These are phyloP conservation scores for Epichloe uncinata DNA, from an alignment of 2,329 filamentous ascomycete species.

Conservation along the genomic window DNA sequence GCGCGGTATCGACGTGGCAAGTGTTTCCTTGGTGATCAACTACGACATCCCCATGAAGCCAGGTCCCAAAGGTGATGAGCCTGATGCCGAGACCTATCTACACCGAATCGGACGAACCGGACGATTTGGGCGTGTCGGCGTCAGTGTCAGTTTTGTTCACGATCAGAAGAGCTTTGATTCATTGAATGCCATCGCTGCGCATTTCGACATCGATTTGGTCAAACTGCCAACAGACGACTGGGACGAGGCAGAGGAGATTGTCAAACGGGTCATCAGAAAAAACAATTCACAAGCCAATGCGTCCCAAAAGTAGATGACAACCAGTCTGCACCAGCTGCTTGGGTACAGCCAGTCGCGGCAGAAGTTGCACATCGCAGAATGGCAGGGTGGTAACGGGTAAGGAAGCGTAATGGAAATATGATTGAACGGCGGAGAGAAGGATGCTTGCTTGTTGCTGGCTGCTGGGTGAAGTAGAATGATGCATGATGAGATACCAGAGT, in stretches of 20 bases:
- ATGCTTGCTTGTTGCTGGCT: not conserved
- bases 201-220: conserved; percentile 70
- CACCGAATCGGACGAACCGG: conserved; percentile 96
- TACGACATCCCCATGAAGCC: conserved; percentile 70
- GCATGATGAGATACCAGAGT: conserved; percentile 7
- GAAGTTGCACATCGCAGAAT: not conserved
- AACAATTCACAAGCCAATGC: conserved; percentile 44
- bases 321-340: conserved; percentile 15
- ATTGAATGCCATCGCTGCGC: conserved; percentile 63
- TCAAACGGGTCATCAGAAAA: conserved; percentile 66
- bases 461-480: conserved; percentile 2
- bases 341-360: conserved; percentile 13
- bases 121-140: conserved; percentile 90
- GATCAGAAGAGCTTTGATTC: conserved; percentile 71
- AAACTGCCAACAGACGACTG: conserved; percentile 77
- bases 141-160: conserved; percentile 89
- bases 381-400: not conserved
- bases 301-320: conserved; percentile 31
- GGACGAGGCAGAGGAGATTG: conserved; percentile 74
- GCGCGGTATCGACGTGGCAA: conserved; percentile 85
- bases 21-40: conserved; percentile 95
- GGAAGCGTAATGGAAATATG: not conserved
- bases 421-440: not conserved
- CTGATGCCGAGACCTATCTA: conserved; percentile 90
- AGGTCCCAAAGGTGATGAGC: conserved; percentile 53